Evolutionary conservation across 805 yeast species (phyloP).

Genomic region (Saccharomycopsis malanga): DNA sequence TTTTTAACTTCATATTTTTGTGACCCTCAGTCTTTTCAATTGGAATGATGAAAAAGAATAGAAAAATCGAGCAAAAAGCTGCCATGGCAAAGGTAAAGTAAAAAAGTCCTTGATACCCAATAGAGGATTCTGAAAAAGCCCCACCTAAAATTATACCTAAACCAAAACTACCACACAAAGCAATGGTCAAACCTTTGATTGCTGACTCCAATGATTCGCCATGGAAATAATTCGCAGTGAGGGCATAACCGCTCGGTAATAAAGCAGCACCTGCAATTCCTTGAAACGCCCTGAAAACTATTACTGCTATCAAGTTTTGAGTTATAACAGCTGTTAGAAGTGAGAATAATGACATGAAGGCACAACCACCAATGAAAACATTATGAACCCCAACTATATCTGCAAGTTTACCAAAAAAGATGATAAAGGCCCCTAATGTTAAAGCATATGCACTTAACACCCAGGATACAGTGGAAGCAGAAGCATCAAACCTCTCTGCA

Average conservation of each 20-base stretch:
- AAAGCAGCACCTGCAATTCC: constrained; percentile 38
- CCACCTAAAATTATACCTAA: constrained; percentile 39
- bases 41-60: constrained; percentile 29
- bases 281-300: constrained; percentile 39
- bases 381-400: constrained; percentile 33
- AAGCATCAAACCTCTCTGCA: not conserved
- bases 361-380: constrained; percentile 31
- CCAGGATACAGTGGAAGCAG: constrained; percentile 29
- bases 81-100: constrained; percentile 33
- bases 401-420: constrained; percentile 36
- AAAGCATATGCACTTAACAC: constrained; percentile 37
- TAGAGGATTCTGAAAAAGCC: constrained; percentile 32
- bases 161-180: constrained; percentile 30
- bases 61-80: constrained; percentile 22
- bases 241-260: constrained; percentile 33
- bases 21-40: constrained; percentile 26
- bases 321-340: constrained; percentile 31
- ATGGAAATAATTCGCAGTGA: constrained; percentile 28
- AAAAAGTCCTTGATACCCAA: constrained; percentile 36
- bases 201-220: constrained; percentile 28
- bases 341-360: constrained; percentile 33
- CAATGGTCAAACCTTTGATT: constrained; percentile 26
- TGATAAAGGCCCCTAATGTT: constrained; percentile 39
- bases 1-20: constrained; percentile 22
- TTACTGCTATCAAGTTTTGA: constrained; percentile 30